phyloP scores from a whole-genome alignment of 805 yeast genomes.

The Peterozyma xylosa region DNA sequence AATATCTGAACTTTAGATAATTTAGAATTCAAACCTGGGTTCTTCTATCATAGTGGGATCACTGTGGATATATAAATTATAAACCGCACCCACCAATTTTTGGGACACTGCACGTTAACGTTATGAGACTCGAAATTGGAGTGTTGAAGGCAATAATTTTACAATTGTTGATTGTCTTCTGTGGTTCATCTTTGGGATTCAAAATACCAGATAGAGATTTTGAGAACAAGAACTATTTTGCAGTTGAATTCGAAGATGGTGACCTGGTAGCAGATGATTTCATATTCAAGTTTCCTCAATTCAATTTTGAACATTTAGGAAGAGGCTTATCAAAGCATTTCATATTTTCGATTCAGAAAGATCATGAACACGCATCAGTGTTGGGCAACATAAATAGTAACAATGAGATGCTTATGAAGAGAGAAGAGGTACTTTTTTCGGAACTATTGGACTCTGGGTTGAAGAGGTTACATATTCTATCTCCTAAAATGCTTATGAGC shows the following conservation, averaged over 20 bases:
- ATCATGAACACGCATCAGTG: constrained; percentile 23
- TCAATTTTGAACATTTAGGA: constrained; percentile 59
- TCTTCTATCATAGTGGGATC: too few species aligned
- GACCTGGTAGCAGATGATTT: constrained; percentile 26
- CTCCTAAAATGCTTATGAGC: constrained; percentile 37
- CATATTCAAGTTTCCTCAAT: constrained; percentile 27
- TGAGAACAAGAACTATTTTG: constrained; percentile 45
- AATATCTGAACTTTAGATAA: too few species aligned
- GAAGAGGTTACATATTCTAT: constrained; percentile 45
- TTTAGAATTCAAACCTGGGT: too few species aligned
- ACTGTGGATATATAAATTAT: too few species aligned
- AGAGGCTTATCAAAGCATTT: constrained; percentile 55
- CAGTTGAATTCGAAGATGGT: constrained; percentile 42
- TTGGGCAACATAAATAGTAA: constrained; percentile 30
- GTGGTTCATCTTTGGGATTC: not conserved
- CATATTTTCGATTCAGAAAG: constrained; percentile 52
- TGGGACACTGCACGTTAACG: too few species aligned
- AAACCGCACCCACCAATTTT: too few species aligned
- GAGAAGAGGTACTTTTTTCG: constrained; percentile 19
- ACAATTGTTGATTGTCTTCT: too few species aligned
- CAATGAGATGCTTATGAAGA: constrained; percentile 19
- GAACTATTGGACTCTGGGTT: constrained; percentile 26
- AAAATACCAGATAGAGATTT: constrained; percentile 36
- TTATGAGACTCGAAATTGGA: too few species aligned
- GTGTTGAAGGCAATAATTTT: too few species aligned